These are phyloP conservation scores for Cutaneotrichosporon sp. DNA, from an alignment of 1,284 basidiomycete species.

Conservation along the genomic window DNA sequence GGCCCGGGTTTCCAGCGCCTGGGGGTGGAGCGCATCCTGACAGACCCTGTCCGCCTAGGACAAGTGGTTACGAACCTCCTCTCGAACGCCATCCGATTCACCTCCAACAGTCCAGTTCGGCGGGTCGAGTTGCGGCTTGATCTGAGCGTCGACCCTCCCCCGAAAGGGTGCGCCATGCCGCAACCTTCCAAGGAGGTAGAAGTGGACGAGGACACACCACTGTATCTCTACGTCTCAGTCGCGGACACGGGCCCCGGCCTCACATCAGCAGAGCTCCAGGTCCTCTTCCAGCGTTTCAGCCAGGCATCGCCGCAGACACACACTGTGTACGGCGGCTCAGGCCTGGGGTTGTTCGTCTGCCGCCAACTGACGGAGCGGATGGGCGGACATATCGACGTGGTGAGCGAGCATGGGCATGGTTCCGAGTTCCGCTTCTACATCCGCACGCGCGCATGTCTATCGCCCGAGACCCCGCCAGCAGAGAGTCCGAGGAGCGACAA, in stretches of 20 bases:
- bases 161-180: constrained; percentile 9
- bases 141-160: constrained; percentile 23
- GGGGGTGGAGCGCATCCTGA: constrained; percentile 23
- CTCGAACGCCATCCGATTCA: constrained; percentile 34
- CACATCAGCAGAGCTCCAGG: constrained; percentile 26
- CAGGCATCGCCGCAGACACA: constrained; percentile 34
- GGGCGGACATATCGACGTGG: constrained; percentile 36
- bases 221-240: constrained; percentile 26
- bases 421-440: constrained; percentile 53
- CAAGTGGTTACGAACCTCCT: constrained; percentile 39
- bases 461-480: not conserved
- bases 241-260: constrained; percentile 38
- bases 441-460: constrained; percentile 7
- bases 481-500: not conserved
- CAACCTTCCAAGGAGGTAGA: not conserved
- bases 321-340: constrained; percentile 37
- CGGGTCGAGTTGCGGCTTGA: constrained; percentile 26
- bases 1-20: constrained; percentile 13
- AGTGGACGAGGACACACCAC: constrained; percentile 11
- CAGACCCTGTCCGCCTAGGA: constrained; percentile 33
- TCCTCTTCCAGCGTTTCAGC: constrained; percentile 35
- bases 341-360: constrained; percentile 38
- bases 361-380: constrained; percentile 33
- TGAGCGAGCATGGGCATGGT: constrained; percentile 30
- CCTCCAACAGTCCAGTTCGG: constrained; percentile 17